phyloP scores from a whole-genome alignment of 176 grass and related monocot species.

The Raddia guianensis region DNA sequence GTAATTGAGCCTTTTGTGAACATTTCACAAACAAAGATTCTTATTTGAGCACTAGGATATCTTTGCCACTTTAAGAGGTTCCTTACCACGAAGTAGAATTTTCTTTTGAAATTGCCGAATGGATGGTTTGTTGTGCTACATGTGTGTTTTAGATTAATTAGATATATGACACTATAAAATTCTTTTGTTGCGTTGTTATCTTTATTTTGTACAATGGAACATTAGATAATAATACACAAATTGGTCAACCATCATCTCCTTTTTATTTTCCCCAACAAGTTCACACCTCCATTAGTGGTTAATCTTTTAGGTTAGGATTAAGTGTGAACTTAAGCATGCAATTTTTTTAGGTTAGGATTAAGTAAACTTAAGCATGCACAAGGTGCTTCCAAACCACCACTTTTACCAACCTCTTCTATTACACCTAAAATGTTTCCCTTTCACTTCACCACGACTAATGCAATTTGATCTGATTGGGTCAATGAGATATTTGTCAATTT shows the following conservation, averaged over 20 bases:
- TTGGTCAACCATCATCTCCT: background rate
- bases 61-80: no score
- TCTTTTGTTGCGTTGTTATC: background rate
- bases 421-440: background rate
- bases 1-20: no score
- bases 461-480: background rate
- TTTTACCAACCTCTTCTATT: background rate
- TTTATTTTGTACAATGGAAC: background rate
- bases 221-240: background rate
- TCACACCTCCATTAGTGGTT: background rate
- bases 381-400: constrained; percentile 31
- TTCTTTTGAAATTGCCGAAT: no score
- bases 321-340: constrained; percentile 3
- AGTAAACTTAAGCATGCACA: constrained; percentile 11
- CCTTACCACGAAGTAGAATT: no score
- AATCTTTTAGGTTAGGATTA: background rate
- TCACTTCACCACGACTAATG: no score
- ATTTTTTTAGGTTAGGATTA: background rate
- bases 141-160: no score
- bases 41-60: no score
- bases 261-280: background rate
- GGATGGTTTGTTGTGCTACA: no score
- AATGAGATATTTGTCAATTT: no score
- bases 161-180: no score
- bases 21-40: no score